A percentile compares a stretch with the other conserved stretches of the same genome.
These are phyloP conservation scores for Leishmania amazonensis DNA, from an alignment of 208 protist genomes.

Conservation along the genomic window DNA sequence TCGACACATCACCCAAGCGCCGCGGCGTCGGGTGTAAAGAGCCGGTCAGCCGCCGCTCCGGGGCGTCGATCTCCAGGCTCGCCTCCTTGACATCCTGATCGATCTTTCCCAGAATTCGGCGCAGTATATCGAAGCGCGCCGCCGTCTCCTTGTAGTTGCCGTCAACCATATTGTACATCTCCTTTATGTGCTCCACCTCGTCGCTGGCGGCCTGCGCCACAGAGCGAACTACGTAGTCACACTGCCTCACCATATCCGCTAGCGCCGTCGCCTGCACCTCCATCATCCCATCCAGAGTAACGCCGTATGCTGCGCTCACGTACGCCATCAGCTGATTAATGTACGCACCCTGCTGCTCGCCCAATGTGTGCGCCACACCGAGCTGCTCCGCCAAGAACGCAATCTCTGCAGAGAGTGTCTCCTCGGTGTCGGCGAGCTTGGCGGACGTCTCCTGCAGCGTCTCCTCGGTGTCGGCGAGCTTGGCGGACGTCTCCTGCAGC, in stretches of 20 bases:
- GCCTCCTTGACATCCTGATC: slow-evolving; percentile 60
- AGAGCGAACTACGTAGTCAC: slow-evolving; percentile 16
- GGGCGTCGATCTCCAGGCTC: slow-evolving; percentile 30
- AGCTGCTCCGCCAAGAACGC: slow-evolving; percentile 26
- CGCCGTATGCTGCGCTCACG: slow-evolving; percentile 13
- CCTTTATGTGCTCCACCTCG: slow-evolving; percentile 37
- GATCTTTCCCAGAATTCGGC: slow-evolving; percentile 47
- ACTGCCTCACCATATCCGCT: slow-evolving; percentile 26
- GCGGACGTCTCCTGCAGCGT: slow-evolving; percentile 30
- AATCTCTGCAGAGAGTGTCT: slow-evolving; percentile 23
- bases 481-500: slow-evolving; percentile 8
- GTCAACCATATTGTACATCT: slow-evolving; percentile 37
- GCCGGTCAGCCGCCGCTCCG: not conserved
- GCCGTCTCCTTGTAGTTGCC: slow-evolving; percentile 39
- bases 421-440: slow-evolving; percentile 43
- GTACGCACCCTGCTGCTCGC: slow-evolving; percentile 20
- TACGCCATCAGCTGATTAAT: slow-evolving; percentile 31
- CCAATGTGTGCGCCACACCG: not conserved
- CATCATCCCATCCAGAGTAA: slow-evolving; percentile 38
- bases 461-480: slow-evolving; percentile 32
- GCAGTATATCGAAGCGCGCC: slow-evolving; percentile 40
- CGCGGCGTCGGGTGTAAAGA: not conserved
- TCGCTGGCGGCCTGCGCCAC: slow-evolving; percentile 23
- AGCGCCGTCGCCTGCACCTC: slow-evolving; percentile 35
- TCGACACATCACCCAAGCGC: slow-evolving; percentile 31